Conservation (phyloP, 441 rosid genomes). For the Macaranga tanarius region DNA sequence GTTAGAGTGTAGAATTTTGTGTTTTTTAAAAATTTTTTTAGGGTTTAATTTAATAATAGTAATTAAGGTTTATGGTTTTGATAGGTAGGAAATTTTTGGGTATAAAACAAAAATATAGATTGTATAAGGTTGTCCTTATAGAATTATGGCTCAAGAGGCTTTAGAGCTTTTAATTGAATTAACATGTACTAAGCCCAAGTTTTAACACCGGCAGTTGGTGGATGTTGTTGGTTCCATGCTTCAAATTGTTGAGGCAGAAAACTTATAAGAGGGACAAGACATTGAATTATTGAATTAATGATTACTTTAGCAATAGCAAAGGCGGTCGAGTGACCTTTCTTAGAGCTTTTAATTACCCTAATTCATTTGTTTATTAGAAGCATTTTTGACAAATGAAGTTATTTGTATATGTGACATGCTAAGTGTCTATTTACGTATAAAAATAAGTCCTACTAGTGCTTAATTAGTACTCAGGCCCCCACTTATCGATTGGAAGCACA, state of each 20-base stretch:
- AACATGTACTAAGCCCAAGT: conserved; percentile 90
- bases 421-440: no score
- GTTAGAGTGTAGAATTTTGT: not conserved
- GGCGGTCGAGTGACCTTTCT: no score
- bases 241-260: conserved; percentile 93
- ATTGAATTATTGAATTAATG: conserved; percentile 3
- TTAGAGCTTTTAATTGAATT: conserved; percentile 89
- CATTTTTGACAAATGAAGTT: no score
- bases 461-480: no score
- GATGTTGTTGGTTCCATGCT: conserved; percentile 92
- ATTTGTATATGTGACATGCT: no score
- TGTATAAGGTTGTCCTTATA: not conserved
- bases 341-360: no score
- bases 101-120: not conserved
- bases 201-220: conserved; percentile 78
- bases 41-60: not conserved
- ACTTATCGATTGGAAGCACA: no score
- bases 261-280: conserved; percentile 89
- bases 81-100: not conserved
- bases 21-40: not conserved
- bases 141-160: conserved; percentile 63
- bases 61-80: conserved; percentile 1
- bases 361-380: no score
- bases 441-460: no score
- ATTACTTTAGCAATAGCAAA: no score